These are phyloP conservation scores for Teratosphaeria epicoccoides DNA, from an alignment of 2,329 filamentous ascomycete species.

Conservation along the genomic window DNA sequence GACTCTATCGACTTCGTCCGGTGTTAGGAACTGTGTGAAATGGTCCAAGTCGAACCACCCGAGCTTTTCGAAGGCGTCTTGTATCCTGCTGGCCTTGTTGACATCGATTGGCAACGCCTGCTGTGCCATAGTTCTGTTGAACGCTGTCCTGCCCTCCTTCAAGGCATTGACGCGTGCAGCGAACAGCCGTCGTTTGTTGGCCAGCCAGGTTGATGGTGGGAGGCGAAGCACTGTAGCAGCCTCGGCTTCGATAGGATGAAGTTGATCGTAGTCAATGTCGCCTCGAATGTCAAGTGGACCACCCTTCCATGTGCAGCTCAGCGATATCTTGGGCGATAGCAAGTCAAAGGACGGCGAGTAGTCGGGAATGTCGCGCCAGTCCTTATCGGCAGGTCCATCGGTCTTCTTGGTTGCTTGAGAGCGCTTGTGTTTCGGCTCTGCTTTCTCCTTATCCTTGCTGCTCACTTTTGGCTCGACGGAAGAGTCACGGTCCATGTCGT, in stretches of 20 bases:
- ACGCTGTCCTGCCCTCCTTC: conserved; percentile 59
- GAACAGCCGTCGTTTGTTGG: conserved; percentile 89
- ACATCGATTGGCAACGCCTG: conserved; percentile 97
- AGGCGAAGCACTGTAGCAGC: conserved; percentile 72
- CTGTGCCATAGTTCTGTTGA: conserved; percentile 90
- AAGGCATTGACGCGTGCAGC: conserved; percentile 58
- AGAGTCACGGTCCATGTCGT: background rate
- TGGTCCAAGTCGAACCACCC: conserved; percentile 23
- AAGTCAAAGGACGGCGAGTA: conserved; percentile 16
- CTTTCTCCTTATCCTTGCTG: background rate
- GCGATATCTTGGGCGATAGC: conserved; percentile 5
- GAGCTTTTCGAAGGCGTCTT: conserved; percentile 68
- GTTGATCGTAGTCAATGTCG: conserved; percentile 57
- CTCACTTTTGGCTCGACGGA: background rate
- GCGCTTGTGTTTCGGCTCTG: conserved; percentile 15
- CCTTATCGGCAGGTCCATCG: conserved; percentile 13
- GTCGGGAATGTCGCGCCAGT: conserved; percentile 19
- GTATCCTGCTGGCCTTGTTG: conserved; percentile 90
- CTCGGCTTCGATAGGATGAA: conserved; percentile 67
- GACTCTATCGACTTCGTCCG: background rate
- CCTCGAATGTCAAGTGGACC: conserved; percentile 63
- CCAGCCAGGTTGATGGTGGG: conserved; percentile 78
- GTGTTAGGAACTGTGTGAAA: conserved; percentile 5
- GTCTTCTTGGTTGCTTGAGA: conserved; percentile 19
- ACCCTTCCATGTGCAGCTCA: conserved; percentile 25